Percentiles rank a stretch among this genome's conserved stretches.
phyloP scores from a whole-genome alignment of 331 rosid genomes.

The Malus hybrid region DNA sequence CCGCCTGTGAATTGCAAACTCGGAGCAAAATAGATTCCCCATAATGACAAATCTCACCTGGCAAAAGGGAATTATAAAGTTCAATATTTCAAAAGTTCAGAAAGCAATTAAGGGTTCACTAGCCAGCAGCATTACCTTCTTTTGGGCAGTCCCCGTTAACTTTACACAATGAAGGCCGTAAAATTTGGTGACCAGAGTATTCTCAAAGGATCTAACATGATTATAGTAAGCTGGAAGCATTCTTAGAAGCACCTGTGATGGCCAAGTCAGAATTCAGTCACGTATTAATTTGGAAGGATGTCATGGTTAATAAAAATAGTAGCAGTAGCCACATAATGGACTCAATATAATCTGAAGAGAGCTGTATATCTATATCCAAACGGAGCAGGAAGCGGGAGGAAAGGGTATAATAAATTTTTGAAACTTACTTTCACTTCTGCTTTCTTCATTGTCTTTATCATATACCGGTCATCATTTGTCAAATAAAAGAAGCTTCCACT shows the following conservation, averaged over 20 bases:
- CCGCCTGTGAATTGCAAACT: constrained; percentile 62
- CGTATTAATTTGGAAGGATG: not conserved
- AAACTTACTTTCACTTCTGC: constrained; percentile 88
- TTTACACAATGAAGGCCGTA: constrained; percentile 88
- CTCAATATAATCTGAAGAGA: not conserved
- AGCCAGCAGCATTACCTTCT: constrained; percentile 57
- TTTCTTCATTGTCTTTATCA: constrained; percentile 96
- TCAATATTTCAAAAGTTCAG: not conserved
- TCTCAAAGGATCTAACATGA: constrained; percentile 77
- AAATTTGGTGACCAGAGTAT: constrained; percentile 87
- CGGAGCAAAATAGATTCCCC: constrained; percentile 89
- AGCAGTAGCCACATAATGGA: not conserved
- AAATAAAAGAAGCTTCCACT: constrained; percentile 96
- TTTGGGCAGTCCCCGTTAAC: constrained; percentile 62
- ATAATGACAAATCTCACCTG: constrained; percentile 97
- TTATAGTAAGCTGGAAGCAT: constrained; percentile 96
- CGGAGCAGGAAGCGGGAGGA: not conserved
- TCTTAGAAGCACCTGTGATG: constrained; percentile 68
- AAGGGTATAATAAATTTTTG: not conserved
- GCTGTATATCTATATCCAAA: not conserved
- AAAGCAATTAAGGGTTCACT: not conserved
- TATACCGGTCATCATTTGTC: constrained; percentile 84
- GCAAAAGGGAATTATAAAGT: not conserved
- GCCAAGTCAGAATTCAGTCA: not conserved
- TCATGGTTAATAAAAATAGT: not conserved